Conservation (phyloP, 495 filamentous ascomycete genomes). For the Lepraria neglecta region DNA sequence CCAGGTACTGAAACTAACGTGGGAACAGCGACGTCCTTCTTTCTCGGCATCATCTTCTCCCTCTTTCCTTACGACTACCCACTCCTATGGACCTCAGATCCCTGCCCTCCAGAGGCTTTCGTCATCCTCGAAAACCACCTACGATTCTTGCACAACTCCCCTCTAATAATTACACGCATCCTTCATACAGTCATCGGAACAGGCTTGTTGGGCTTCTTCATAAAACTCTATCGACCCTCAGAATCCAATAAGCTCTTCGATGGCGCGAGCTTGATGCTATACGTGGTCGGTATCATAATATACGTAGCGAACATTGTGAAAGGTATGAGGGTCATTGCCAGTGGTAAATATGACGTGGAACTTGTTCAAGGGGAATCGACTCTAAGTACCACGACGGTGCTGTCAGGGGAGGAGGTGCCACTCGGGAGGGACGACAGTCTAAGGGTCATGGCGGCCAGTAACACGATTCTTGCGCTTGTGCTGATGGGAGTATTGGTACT, state of each 20-base stretch:
- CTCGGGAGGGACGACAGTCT: constrained; percentile 76
- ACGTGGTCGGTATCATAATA: constrained; percentile 83
- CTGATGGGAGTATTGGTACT: constrained; percentile 84
- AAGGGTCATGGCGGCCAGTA: constrained; percentile 87
- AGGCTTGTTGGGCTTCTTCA: constrained; percentile 82
- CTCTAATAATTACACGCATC: constrained; percentile 84
- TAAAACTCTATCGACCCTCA: constrained; percentile 84
- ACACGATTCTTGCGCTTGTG: constrained; percentile 89
- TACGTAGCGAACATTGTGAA: constrained; percentile 94
- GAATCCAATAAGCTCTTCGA: constrained; percentile 97
- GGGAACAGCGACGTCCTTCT: constrained; percentile 75
- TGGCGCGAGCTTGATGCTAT: constrained; percentile 82
- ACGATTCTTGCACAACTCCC: constrained; percentile 74
- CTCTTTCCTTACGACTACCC: constrained; percentile 97
- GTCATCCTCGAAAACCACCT: constrained; percentile 81
- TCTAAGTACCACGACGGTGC: constrained; percentile 31
- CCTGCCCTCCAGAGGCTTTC: constrained; percentile 59
- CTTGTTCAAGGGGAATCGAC: constrained; percentile 41
- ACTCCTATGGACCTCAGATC: constrained; percentile 76
- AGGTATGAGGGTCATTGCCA: constrained; percentile 72
- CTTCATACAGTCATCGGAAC: constrained; percentile 86
- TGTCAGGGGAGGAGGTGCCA: constrained; percentile 38
- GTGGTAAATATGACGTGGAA: constrained; percentile 46
- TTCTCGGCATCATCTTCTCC: constrained; percentile 97
- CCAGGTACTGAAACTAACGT: neutral